A percentile compares a stretch with the other conserved stretches of the same genome.
Evolutionary conservation across 2,329 filamentous ascomycete genomes (phyloP).

Genomic region (Acrocalymma vagum): DNA sequence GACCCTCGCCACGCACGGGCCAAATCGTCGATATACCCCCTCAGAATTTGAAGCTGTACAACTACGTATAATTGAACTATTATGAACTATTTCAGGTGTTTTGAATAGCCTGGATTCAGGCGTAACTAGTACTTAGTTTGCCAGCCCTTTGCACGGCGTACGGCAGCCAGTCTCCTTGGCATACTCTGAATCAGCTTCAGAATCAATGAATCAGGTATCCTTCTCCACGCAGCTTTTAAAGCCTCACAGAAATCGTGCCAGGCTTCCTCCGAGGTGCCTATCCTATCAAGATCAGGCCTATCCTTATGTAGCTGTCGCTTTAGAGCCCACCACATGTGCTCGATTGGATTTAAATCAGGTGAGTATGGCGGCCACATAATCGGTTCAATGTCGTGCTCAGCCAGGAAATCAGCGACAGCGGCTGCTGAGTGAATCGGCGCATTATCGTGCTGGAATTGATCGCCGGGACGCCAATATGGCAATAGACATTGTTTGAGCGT

Average conservation of each 20-base stretch:
- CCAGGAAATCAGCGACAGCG: slow-evolving; percentile 16
- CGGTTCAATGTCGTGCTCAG: slow-evolving; percentile 14
- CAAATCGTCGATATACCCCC: no score
- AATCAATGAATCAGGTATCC: slow-evolving; percentile 10
- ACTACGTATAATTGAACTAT: no score
- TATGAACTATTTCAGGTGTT: no score
- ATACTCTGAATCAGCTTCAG: slow-evolving; percentile 6
- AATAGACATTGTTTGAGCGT: slow-evolving; percentile 12
- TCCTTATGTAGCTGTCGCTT: slow-evolving; percentile 18
- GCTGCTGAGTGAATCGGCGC: slow-evolving; percentile 22
- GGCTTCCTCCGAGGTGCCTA: slow-evolving; percentile 3
- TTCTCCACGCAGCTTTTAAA: slow-evolving; percentile 8
- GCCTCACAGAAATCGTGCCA: slow-evolving; percentile 3
- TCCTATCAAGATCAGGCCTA: slow-evolving; percentile 11
- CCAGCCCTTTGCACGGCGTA: slow-evolving; percentile 2
- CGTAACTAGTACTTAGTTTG: slow-evolving; percentile 11
- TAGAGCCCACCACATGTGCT: slow-evolving; percentile 27
- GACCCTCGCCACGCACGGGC: no score
- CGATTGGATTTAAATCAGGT: slow-evolving; percentile 31
- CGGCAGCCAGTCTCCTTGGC: slow-evolving; percentile 8
- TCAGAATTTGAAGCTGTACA: no score
- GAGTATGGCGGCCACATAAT: slow-evolving; percentile 25
- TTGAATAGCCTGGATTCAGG: no score
- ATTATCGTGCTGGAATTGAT: slow-evolving; percentile 30
- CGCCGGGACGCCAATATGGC: slow-evolving; percentile 3